These are phyloP conservation scores for Phlebiopsis gigantea DNA, from an alignment of 768 basidiomycete species.

Conservation along the genomic window DNA sequence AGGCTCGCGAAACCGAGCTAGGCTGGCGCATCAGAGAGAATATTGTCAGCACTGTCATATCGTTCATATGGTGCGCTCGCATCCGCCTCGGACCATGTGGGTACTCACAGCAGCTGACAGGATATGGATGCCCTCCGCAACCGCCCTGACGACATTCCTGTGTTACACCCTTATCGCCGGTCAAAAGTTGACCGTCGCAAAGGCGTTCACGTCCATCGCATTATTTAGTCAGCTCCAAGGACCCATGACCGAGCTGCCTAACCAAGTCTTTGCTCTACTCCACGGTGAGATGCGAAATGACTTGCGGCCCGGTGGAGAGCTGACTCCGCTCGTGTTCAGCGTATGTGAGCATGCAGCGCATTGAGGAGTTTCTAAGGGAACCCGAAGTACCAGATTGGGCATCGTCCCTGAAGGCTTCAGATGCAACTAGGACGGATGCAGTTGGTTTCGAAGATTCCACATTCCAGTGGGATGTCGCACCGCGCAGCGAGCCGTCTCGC, in stretches of 20 bases:
- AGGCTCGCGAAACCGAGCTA: slow-evolving; percentile 58
- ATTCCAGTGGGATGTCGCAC: slow-evolving; percentile 51
- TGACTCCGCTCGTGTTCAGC: slow-evolving; percentile 29
- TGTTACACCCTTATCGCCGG: slow-evolving; percentile 65
- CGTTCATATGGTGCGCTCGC: slow-evolving; percentile 57
- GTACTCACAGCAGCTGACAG: slow-evolving; percentile 27
- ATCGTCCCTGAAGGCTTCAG: slow-evolving; percentile 46
- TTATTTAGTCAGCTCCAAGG: slow-evolving; percentile 68
- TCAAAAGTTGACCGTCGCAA: slow-evolving; percentile 65
- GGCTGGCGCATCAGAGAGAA: slow-evolving; percentile 64
- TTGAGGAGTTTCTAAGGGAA: slow-evolving; percentile 67
- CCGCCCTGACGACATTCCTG: slow-evolving; percentile 55
- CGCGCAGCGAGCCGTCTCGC: slow-evolving; percentile 27
- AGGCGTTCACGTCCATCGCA: slow-evolving; percentile 77
- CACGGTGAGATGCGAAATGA: slow-evolving; percentile 54
- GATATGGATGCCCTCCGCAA: slow-evolving; percentile 72
- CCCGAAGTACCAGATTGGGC: slow-evolving; percentile 79
- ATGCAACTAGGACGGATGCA: slow-evolving; percentile 14
- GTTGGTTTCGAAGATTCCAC: slow-evolving; percentile 51
- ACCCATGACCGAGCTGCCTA: slow-evolving; percentile 61
- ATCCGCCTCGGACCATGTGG: background rate
- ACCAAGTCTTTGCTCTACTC: slow-evolving; percentile 58
- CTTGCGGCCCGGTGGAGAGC: background rate
- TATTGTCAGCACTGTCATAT: slow-evolving; percentile 51
- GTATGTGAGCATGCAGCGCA: slow-evolving; percentile 77